Evolutionary conservation across 2,329 filamentous ascomycete species (phyloP), one percentile per base, ranked within the genome.

Genomic region (Madurella mycetomatis): DNA sequence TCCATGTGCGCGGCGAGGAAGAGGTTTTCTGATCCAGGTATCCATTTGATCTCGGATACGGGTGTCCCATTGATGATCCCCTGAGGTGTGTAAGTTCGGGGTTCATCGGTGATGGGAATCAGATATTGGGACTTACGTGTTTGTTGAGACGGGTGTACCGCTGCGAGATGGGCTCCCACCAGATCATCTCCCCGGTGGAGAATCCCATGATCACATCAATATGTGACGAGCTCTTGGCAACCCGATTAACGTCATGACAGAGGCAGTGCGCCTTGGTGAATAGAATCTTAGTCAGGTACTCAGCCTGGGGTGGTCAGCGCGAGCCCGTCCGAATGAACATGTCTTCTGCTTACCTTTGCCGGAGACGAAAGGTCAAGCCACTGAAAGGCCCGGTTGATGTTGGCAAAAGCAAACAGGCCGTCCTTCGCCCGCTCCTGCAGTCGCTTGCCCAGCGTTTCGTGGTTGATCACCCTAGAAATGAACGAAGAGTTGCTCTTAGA

Each of bases 401-500:
- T 99, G 46, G 88, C 91, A 76, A 99, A 97, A 2, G 87, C 89
- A 71, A 94, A 95, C 3, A 94, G 71, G 1, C 91, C 92, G 59
- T 94, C 88, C 2, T 78, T 77, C 12, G 85, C 83, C 58, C 90
- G 85, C 32, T 97, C 94, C 47, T 83, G 81, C 59, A 97, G 72
- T 60, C 88, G 85, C 72, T 94, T 95, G 18, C 81, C 79, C 51
- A 95, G 72, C 4, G 80, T 79, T 64, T 99, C 94, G 65, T 96
- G 89, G 15, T 91, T 86, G 60, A 97, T 96, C 32, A 96, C 92
- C 51, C 94, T 79, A n/a, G 92, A 96, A 31, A 99, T 94, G 67
- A 96, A 99, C 0, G 92, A 96, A 9, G 94, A 99, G 71, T 96
- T 97, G 74, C 91, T 97, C 77, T 99, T 99, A 49, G 92, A 86